A percentile compares a stretch with the other conserved stretches of the same genome.
Evolutionary conservation across 805 yeast species (phyloP).

Genomic region (Schizosaccharomyces lindneri): DNA sequence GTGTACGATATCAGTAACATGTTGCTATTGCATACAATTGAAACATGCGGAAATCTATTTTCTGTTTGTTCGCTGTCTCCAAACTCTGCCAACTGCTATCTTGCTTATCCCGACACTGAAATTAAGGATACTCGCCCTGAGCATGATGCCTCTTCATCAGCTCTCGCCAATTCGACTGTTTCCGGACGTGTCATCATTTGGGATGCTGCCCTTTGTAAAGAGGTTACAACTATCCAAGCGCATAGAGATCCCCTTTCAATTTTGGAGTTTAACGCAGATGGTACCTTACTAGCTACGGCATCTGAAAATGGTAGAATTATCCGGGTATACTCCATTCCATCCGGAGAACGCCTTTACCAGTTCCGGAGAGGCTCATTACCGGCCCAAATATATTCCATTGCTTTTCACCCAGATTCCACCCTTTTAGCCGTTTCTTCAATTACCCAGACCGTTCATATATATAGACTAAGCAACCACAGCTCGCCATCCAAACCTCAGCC

Average conservation of each 20-base stretch:
- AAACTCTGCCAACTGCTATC: slow-evolving; percentile 23
- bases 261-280: slow-evolving; percentile 46
- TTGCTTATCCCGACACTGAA: slow-evolving; percentile 25
- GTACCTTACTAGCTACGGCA: slow-evolving; percentile 64
- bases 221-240: slow-evolving; percentile 61
- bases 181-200: slow-evolving; percentile 53
- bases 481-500: not conserved
- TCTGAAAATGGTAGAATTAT: slow-evolving; percentile 77
- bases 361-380: slow-evolving; percentile 73
- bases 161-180: slow-evolving; percentile 6
- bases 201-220: slow-evolving; percentile 49
- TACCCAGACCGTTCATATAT: slow-evolving; percentile 81
- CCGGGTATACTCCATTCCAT: slow-evolving; percentile 45
- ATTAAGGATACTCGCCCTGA: not conserved
- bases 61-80: slow-evolving; percentile 17
- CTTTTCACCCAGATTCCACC: slow-evolving; percentile 45
- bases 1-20: slow-evolving; percentile 80
- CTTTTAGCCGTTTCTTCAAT: slow-evolving; percentile 66
- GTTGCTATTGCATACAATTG: slow-evolving; percentile 50
- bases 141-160: not conserved
- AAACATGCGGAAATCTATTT: slow-evolving; percentile 23
- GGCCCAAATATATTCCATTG: slow-evolving; percentile 50
- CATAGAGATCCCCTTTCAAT: slow-evolving; percentile 57
- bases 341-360: slow-evolving; percentile 32
- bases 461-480: slow-evolving; percentile 15